A percentile compares a stretch with the other conserved stretches of the same genome.
Evolutionary conservation across 2,329 filamentous ascomycete species (phyloP).

Genomic region (Amylocarpus encephaloides): DNA sequence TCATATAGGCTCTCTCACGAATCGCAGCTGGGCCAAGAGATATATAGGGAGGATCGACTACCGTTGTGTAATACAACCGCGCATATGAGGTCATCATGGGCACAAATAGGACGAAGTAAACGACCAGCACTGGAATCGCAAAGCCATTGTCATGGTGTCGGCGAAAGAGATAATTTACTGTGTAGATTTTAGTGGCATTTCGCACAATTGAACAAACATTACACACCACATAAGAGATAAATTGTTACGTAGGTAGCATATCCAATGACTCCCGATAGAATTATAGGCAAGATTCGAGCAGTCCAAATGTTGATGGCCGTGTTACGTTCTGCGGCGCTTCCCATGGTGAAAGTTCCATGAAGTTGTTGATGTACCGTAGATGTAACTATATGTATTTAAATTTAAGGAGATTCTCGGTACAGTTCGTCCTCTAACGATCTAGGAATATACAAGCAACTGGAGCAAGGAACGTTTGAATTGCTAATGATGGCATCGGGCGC

Average conservation of each 20-base stretch:
- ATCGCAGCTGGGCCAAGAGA: conserved; percentile 48
- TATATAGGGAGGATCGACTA: conserved; percentile 66
- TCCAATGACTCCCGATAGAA: conserved; percentile 59
- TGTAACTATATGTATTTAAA: not conserved
- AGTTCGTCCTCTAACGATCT: no score
- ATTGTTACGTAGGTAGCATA: conserved; percentile 69
- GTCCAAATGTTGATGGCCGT: conserved; percentile 25
- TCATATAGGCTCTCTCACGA: conserved; percentile 17
- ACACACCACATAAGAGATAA: conserved; percentile 60
- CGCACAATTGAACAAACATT: not conserved
- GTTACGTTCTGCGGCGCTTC: conserved; percentile 3
- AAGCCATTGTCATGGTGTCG: conserved; percentile 39
- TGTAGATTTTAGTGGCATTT: no score
- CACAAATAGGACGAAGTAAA: conserved; percentile 68
- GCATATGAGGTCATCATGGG: conserved; percentile 62
- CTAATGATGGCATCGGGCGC: no score
- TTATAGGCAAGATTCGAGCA: conserved; percentile 53
- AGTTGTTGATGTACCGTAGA: not conserved
- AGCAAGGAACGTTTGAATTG: no score
- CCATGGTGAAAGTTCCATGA: conserved; percentile 6
- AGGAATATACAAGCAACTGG: no score
- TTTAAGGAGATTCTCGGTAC: no score
- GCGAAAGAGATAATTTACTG: conserved; percentile 67
- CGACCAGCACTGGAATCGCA: conserved; percentile 62
- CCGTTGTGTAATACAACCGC: conserved; percentile 62